These are phyloP conservation scores for Malus orientalis DNA, from an alignment of 306 rosid species.

Conservation along the genomic window DNA sequence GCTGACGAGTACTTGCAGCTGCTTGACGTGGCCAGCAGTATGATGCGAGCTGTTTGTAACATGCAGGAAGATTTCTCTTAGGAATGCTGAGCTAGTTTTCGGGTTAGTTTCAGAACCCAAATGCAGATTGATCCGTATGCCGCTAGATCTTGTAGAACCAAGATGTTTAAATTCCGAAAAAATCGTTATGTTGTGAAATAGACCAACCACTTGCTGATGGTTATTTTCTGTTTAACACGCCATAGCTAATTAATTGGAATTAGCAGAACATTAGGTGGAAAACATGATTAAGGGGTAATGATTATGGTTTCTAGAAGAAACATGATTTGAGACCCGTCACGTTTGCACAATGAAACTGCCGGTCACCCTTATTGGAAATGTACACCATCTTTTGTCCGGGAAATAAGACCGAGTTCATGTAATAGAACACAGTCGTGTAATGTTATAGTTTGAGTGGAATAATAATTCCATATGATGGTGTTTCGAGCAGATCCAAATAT, in stretches of 20 bases:
- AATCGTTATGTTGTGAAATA: neutral
- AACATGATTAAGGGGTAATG: constrained; percentile 2
- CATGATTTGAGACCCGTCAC: neutral
- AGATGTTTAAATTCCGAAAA: neutral
- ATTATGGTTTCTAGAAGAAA: neutral
- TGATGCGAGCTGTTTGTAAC: constrained; percentile 56
- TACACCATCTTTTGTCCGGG: neutral
- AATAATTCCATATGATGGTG: neutral
- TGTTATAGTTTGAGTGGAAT: neutral
- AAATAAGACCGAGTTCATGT: neutral
- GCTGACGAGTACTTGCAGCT: constrained; percentile 91
- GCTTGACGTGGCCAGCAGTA: constrained; percentile 65
- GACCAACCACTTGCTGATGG: neutral
- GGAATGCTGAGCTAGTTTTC: constrained; percentile 12
- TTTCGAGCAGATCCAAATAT: neutral
- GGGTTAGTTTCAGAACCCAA: neutral
- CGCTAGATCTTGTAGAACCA: constrained; percentile 4
- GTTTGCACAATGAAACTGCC: neutral
- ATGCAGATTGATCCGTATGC: neutral
- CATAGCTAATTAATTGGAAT: neutral
- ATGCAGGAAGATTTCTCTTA: constrained; percentile 55
- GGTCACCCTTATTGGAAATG: neutral
- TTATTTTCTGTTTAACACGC: neutral
- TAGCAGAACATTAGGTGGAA: constrained; percentile 6
- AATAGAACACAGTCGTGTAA: too few species aligned